Evolutionary conservation across 495 filamentous ascomycete species (phyloP).

Genomic region (Hyaloscypha variabilis): DNA sequence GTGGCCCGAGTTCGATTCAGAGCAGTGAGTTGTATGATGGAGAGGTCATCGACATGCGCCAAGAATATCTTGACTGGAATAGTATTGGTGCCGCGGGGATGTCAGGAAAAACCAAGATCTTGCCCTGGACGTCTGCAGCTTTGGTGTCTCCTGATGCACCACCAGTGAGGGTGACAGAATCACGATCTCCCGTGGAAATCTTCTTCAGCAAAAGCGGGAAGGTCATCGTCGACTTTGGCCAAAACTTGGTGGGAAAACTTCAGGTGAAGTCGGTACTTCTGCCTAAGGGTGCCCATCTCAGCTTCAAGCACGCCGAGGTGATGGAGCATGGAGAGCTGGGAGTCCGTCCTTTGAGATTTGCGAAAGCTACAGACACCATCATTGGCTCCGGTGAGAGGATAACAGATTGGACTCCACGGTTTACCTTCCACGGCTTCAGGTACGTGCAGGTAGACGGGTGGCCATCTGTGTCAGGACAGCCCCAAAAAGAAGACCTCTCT

Average conservation of each 20-base stretch:
- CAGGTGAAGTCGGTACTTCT: constrained; percentile 33
- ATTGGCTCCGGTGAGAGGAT: constrained; percentile 32
- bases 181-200: constrained; percentile 38
- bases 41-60: constrained; percentile 46
- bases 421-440: constrained; percentile 58
- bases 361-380: constrained; percentile 46
- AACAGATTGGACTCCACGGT: constrained; percentile 44
- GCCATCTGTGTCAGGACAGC: constrained; percentile 31
- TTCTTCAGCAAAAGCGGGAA: constrained; percentile 46
- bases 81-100: constrained; percentile 23
- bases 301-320: constrained; percentile 52
- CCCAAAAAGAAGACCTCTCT: constrained; percentile 29
- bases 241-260: constrained; percentile 55
- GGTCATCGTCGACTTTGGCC: constrained; percentile 55
- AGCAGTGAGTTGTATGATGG: constrained; percentile 56
- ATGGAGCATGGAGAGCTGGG: constrained; percentile 53
- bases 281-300: constrained; percentile 35
- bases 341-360: constrained; percentile 47
- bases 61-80: constrained; percentile 25
- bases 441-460: constrained; percentile 52
- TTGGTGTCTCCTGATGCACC: constrained; percentile 15
- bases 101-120: not conserved
- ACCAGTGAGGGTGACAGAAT: constrained; percentile 20
- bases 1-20: constrained; percentile 41
- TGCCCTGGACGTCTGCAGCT: not conserved